Evolutionary conservation across 441 rosid genomes (phyloP).

Genomic region (Manihot esculenta): DNA sequence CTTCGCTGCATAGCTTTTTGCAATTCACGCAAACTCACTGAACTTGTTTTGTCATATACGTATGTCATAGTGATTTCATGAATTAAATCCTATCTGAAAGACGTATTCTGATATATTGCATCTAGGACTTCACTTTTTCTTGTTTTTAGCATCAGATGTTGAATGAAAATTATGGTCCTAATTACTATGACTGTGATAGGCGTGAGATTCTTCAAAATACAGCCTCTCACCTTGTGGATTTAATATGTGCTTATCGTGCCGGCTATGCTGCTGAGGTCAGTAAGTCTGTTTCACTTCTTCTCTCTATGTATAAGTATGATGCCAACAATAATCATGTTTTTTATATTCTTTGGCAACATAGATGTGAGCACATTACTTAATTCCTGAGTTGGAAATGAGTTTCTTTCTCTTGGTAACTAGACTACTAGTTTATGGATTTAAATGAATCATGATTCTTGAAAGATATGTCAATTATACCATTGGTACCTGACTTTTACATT

Average conservation of each 20-base stretch:
- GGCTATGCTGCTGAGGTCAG: constrained; percentile 86
- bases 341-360: neutral
- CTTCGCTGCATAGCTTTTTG: constrained; percentile 95
- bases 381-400: neutral
- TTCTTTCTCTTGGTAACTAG: constrained; percentile 4
- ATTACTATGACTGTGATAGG: constrained; percentile 36
- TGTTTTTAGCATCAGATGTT: constrained; percentile 18
- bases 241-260: constrained; percentile 82
- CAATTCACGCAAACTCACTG: constrained; percentile 88
- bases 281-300: constrained; percentile 9
- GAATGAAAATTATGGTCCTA: constrained; percentile 13
- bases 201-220: constrained; percentile 79
- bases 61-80: constrained; percentile 38
- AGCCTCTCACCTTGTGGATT: constrained; percentile 68
- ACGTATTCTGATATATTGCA: neutral
- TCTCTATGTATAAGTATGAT: constrained; percentile 1
- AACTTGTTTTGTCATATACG: constrained; percentile 82
- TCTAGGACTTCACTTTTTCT: constrained; percentile 9
- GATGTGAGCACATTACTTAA: neutral
- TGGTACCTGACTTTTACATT: neutral
- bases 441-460: neutral
- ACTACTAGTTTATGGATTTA: neutral
- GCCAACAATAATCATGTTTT: neutral
- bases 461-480: neutral
- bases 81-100: neutral